Base-by-base conservation (phyloP, 805 yeast species). In the Diddensiella caesifluorescens region DNA sequence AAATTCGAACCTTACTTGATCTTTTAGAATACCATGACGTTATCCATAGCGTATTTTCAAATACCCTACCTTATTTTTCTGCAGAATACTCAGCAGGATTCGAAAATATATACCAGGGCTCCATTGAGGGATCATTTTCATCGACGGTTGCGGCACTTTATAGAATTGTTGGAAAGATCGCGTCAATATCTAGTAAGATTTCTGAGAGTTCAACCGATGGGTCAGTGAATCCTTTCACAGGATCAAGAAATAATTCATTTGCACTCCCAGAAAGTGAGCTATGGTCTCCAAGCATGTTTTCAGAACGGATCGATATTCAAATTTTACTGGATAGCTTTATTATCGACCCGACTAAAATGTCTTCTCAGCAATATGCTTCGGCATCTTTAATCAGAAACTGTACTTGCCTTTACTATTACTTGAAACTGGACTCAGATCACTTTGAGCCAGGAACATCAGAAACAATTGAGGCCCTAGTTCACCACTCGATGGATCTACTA, bases 11-110 rank as follows among this genome's bases (percentile, higher is more conserved):
- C 2, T 38, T 48, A 6, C 15, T 30, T 18, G 38, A 37, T n/a
- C 34, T 34, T 13, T 27, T 48, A 19, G 46, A 27, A 22, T 46
- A 46, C 38, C 52, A 48, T 31, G 47, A 44, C 27, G 42, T 44
- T 7, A 18, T 46, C 33, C 34, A 44, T 15, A 34, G 25, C 15
- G 23, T 34, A 6, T 18, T 22, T 19, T 19, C n/a, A 15, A 22
- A 19, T 13, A 34, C 15, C 10, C 22, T 28, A 5, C 28, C 23
- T 7, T 29, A 7, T 13, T 29, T n/a, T 19, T 13, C 15, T 19
- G 15, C 16, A n/a, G 19, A 29, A 19, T 29, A 29, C 32, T 29
- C 32, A 7, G 6, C 12, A n/a, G n/a, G 18, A 13, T 6, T 19
- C 26, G 23, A 21, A 7, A 13, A 27, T 7, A 21, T 10, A 7